Evolutionary conservation across 1,284 basidiomycete species (phyloP).

Genomic region (Prillingera fragicola): DNA sequence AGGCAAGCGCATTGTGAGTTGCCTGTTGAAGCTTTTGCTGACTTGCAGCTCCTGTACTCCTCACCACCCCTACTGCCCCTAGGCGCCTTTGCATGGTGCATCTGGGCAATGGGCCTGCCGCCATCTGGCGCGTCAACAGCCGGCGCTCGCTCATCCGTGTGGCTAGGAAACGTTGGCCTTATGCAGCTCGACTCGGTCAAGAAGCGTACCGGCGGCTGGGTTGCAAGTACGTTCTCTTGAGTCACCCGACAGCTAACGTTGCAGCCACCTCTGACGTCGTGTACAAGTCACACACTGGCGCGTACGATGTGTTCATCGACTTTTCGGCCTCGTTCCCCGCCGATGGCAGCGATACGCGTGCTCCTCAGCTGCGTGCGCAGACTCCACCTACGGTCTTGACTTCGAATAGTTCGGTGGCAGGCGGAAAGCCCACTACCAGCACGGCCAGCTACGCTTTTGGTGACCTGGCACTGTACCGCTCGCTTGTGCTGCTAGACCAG

Average conservation of each 20-base stretch:
- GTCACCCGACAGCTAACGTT: neutral
- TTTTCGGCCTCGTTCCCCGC: constrained; percentile 24
- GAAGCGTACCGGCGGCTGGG: constrained; percentile 32
- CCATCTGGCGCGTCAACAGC: constrained; percentile 16
- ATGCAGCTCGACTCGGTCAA: constrained; percentile 38
- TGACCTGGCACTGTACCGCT: constrained; percentile 39
- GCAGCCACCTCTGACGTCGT: constrained; percentile 42
- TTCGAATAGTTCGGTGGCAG: neutral
- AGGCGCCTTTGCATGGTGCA: constrained; percentile 37
- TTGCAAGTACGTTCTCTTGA: constrained; percentile 34
- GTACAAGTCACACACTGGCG: constrained; percentile 31
- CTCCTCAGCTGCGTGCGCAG: constrained; percentile 6
- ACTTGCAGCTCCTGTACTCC: constrained; percentile 37
- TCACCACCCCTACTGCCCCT: constrained; percentile 38
- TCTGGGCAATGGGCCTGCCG: constrained; percentile 37
- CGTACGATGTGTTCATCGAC: constrained; percentile 43
- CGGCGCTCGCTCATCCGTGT: constrained; percentile 16
- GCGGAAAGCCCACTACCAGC: constrained; percentile 4
- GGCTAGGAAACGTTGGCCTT: constrained; percentile 40
- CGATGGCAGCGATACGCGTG: constrained; percentile 11
- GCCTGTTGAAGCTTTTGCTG: neutral
- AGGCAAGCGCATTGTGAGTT: constrained; percentile 36
- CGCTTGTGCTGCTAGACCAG: constrained; percentile 29
- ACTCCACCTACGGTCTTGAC: constrained; percentile 3
- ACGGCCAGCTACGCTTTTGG: constrained; percentile 31